Evolutionary conservation across 805 yeast genomes (phyloP), one percentile per base, ranked within the genome.

Genomic region (Yamadazyma takamatsuzukensis): DNA sequence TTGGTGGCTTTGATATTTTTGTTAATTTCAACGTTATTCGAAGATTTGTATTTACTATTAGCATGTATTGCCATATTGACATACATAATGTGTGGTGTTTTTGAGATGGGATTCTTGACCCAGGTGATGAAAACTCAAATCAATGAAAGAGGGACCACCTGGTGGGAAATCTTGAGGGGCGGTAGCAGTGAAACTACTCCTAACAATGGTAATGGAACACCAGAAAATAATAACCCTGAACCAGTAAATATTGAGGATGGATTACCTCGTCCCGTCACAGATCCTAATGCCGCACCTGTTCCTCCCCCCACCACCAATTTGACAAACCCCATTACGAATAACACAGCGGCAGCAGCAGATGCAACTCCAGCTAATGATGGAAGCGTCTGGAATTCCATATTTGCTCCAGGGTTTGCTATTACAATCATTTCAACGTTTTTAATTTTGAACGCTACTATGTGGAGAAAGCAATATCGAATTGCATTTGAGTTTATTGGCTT

Each of bases 41-140:
- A 72, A 8, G 73, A 73, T 24, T 50, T 84, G 14, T 85, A 80
- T 45, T 58, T 87, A 31, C 78, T 87, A 4, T 63, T 83, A 32
- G 77, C 82, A 9, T 76, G 86, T 14, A 72, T 83, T 39, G 79
- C 89, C 2, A 78, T 86, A 36, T 53, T 83, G 6, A 70, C 84
- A 1, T 79, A 84, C 43, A 72, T 83, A 3, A 63, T 85, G 41
- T 80, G 87, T 17, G 74, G 81, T 9, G 67, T 84, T 11, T 84
- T 85, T 59, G 95, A 83, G 48, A 72, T 81, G 62, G 72, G 89
- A 36, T 85, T 80, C 54, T 64, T 83, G 69, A 72, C 80, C 22
- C 65, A 76, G 28, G 78, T 88, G 1, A 74, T 74, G 40, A 66
- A 79, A 9, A 72, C 86, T 0, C 96, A 88, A 56, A 61, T 75